Evolutionary conservation across 108 stramenopile species (phyloP).

Genomic region (Stephanodiscus triporus): DNA sequence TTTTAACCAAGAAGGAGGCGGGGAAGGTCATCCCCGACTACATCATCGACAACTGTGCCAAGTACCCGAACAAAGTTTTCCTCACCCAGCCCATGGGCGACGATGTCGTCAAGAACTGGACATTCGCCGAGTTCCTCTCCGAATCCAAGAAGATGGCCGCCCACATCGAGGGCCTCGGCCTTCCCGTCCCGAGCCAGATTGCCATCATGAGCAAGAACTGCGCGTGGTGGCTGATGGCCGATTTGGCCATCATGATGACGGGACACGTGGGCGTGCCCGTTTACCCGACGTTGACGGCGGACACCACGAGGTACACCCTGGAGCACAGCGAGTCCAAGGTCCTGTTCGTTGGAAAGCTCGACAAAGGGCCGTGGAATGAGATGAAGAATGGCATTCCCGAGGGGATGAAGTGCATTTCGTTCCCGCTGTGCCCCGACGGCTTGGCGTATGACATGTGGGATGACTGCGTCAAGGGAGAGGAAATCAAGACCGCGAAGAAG

Average conservation of each 20-base stretch:
- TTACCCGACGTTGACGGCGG: conserved; percentile 76
- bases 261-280: conserved; percentile 73
- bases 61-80: conserved; percentile 55
- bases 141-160: conserved; percentile 75
- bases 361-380: conserved; percentile 70
- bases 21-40: conserved; percentile 66
- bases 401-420: conserved; percentile 56
- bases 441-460: conserved; percentile 62
- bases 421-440: conserved; percentile 68
- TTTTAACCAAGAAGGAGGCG: conserved; percentile 20
- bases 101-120: conserved; percentile 57
- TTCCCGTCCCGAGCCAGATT: conserved; percentile 55
- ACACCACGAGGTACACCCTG: conserved; percentile 67
- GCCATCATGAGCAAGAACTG: conserved; percentile 83
- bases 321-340: conserved; percentile 81
- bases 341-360: conserved; percentile 81
- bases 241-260: conserved; percentile 74
- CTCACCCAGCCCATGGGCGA: conserved; percentile 78
- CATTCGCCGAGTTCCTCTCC: conserved; percentile 64
- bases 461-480: conserved; percentile 47
- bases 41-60: conserved; percentile 66
- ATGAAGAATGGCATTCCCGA: conserved; percentile 77
- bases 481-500: conserved; percentile 54
- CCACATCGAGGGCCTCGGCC: conserved; percentile 60
- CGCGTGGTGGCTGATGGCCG: conserved; percentile 82